Percentiles rank a stretch among this genome's conserved stretches.
Conservation (phyloP, 768 basidiomycete genomes). For the Lactarius psammicola region DNA sequence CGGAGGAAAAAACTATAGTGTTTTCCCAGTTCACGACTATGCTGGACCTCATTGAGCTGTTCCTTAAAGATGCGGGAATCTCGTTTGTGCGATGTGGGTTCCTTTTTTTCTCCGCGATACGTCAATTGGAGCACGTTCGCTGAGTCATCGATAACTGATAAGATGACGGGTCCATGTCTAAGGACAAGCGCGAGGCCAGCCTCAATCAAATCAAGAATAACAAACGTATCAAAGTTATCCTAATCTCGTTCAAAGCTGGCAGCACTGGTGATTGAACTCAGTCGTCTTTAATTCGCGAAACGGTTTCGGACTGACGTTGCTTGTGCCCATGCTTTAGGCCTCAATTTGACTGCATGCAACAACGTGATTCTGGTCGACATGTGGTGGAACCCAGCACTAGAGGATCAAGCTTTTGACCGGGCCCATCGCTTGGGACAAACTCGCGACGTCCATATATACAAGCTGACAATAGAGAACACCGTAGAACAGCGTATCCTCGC, state of each 20-base stretch:
- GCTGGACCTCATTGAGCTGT: slow-evolving; percentile 85
- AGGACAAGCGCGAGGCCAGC: slow-evolving; percentile 71
- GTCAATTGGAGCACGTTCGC: slow-evolving; percentile 14
- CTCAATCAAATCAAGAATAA: slow-evolving; percentile 69
- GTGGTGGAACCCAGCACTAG: slow-evolving; percentile 94
- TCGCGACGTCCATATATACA: slow-evolving; percentile 82
- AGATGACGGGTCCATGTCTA: slow-evolving; percentile 90
- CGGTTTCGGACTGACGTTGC: background rate
- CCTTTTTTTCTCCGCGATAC: background rate
- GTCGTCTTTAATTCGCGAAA: background rate
- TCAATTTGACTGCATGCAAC: slow-evolving; percentile 91
- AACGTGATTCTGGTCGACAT: slow-evolving; percentile 91
- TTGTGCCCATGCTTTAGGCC: slow-evolving; percentile 45
- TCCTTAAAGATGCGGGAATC: slow-evolving; percentile 65
- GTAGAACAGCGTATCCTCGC: slow-evolving; percentile 86
- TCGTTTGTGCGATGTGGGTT: slow-evolving; percentile 83
- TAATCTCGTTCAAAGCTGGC: slow-evolving; percentile 96
- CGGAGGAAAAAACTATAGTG: slow-evolving; percentile 86
- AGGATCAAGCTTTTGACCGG: slow-evolving; percentile 94
- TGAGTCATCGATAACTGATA: slow-evolving; percentile 10
- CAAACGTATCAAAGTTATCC: slow-evolving; percentile 62
- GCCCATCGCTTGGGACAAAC: slow-evolving; percentile 89
- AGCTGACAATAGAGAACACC: slow-evolving; percentile 81
- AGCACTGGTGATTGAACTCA: slow-evolving; percentile 61
- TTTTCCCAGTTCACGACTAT: slow-evolving; percentile 92